Evolutionary conservation across 345 rosid genomes (phyloP).

Genomic region (Lagerstroemia speciosa): DNA sequence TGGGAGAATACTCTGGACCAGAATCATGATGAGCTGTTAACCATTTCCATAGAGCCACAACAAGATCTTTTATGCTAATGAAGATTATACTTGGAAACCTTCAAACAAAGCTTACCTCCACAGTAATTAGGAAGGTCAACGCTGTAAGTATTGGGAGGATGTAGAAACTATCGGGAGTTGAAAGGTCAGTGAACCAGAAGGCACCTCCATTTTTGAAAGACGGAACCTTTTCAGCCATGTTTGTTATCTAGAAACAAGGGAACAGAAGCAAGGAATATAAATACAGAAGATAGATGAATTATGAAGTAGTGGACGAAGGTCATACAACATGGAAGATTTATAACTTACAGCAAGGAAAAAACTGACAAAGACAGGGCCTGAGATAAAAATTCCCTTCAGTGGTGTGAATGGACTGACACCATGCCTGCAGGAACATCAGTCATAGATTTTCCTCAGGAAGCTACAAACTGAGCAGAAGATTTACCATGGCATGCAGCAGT

Average conservation of each 20-base stretch:
- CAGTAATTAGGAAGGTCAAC: conserved; percentile 55
- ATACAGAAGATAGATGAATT: not conserved
- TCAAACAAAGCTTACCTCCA: conserved; percentile 52
- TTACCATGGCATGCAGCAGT: not conserved
- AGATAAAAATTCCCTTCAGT: conserved; percentile 72
- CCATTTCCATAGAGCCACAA: not conserved
- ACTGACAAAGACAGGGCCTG: conserved; percentile 68
- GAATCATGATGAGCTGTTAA: not conserved
- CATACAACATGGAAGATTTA: not conserved
- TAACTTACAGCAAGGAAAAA: conserved; percentile 80
- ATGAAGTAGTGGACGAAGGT: not conserved
- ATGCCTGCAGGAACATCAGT: conserved; percentile 31
- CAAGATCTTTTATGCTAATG: not conserved
- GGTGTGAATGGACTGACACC: conserved; percentile 79
- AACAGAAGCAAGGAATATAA: not conserved
- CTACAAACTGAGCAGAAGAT: not conserved
- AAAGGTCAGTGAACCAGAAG: conserved; percentile 70
- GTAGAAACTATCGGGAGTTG: conserved; percentile 60
- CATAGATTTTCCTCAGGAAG: not conserved
- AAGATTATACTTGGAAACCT: not conserved
- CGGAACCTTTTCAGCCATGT: conserved; percentile 84
- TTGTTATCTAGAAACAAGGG: conserved; percentile 36
- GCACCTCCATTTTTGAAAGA: conserved; percentile 84
- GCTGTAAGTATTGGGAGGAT: conserved; percentile 63
- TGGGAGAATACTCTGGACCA: not conserved